A percentile compares a stretch with the other conserved stretches of the same genome.
phyloP scores from a whole-genome alignment of 2,329 filamentous ascomycete genomes.

The Colletotrichum ledebouriae region DNA sequence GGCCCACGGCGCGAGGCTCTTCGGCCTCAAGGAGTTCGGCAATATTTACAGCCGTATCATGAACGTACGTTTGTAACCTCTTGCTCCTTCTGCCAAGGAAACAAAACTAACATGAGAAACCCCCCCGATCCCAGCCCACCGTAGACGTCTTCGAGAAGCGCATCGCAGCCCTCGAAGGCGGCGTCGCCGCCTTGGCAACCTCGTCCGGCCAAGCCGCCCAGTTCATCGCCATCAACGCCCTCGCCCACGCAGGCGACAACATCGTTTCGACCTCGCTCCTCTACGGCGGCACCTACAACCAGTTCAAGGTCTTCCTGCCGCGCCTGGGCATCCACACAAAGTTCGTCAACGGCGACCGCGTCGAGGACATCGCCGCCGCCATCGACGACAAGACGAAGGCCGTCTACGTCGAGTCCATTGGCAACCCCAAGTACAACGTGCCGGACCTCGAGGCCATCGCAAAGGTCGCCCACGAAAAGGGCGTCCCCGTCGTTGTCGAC shows the following conservation, averaged over 20 bases:
- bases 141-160: slow-evolving; percentile 97
- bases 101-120: neutral
- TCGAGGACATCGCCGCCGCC: slow-evolving; percentile 81
- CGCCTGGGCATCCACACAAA: slow-evolving; percentile 90
- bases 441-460: slow-evolving; percentile 91
- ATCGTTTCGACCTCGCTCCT: slow-evolving; percentile 92
- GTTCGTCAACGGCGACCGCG: slow-evolving; percentile 85
- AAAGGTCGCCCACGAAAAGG: slow-evolving; percentile 79
- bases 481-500: slow-evolving; percentile 81
- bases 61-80: slow-evolving; percentile 74
- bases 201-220: slow-evolving; percentile 91
- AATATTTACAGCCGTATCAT: slow-evolving; percentile 98
- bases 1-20: slow-evolving; percentile 92
- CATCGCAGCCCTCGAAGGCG: slow-evolving; percentile 94
- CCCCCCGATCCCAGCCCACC: slow-evolving; percentile 73
- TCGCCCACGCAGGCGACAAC: slow-evolving; percentile 92
- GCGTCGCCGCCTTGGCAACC: slow-evolving; percentile 86
- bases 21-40: slow-evolving; percentile 95
- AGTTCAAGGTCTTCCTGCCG: slow-evolving; percentile 91
- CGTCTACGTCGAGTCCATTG: slow-evolving; percentile 91
- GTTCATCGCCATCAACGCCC: slow-evolving; percentile 87
- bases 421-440: slow-evolving; percentile 93
- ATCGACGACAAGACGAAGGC: slow-evolving; percentile 97
- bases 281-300: slow-evolving; percentile 97
- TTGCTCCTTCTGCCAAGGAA: neutral